Base-by-base conservation (phyloP, 2,329 filamentous ascomycete species). In the Exophiala phaeomuriformis region DNA sequence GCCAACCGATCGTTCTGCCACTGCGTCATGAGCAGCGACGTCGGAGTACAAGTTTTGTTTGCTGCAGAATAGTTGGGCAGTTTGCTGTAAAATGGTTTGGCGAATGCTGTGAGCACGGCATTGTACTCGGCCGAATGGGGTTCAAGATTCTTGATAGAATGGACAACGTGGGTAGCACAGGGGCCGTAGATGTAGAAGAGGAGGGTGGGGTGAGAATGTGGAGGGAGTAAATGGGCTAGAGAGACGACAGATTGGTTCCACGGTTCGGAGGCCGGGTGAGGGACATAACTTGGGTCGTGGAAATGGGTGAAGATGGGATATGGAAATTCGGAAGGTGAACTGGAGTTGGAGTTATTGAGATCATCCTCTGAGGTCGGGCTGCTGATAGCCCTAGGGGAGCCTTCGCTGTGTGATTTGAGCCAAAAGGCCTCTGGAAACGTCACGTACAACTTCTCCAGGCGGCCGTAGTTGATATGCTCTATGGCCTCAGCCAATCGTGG, bases 181-280 rank as follows among this genome's bases (percentile, higher is more conserved):
- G 72, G 64, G 1, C 75, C 74, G 63, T 75, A 71, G 43, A 71
- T 68, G 64, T 76, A 95, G 77, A 95, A 95, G 29, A 95, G 79
- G 3, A 95, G 77, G 0, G 88, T 94, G 5, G 90, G 86, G 55
- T 95, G 89, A 0, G 84, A 77, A 47, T 73, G 75, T 1, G 71
- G 64, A 0, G 65, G 62, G 0, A 80, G 76, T 1, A 94, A 75
- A 1, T 84, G 81, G 40, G 85, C 83, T 27, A 95, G 78, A 53
- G 91, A 90, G 53, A 94, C 76, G 49, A 82, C 79, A 70, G 91
- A 85, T 68, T 88, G 85, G 57, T 83, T 81, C 87, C 88, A 93
- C 55, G 75, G 70, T 4, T 76, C 63, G 1, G 82, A 79, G 61
- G 86, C 85, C 5, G 81, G 78, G 47, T 78, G 71, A 0, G 72